Conservation (phyloP, 2,329 filamentous ascomycete genomes). For the Didymellaceae sp. region DNA sequence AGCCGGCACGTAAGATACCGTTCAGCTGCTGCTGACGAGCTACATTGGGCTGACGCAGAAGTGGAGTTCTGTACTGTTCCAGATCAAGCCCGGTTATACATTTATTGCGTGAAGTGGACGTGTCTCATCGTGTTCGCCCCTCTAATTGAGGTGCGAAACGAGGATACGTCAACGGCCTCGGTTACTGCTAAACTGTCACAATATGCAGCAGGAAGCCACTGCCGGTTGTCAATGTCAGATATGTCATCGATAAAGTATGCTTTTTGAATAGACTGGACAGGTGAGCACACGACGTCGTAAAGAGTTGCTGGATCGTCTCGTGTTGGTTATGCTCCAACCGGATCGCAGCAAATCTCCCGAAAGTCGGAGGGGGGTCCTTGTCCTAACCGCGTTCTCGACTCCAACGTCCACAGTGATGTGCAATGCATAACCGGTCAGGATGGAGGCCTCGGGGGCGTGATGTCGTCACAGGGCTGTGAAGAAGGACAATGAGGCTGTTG, state of each 20-base stretch:
- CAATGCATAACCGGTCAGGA: conserved; percentile 18
- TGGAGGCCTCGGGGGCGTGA: conserved; percentile 10
- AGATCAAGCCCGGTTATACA: conserved; percentile 17
- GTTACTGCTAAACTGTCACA: conserved; percentile 34
- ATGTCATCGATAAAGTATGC: conserved; percentile 15
- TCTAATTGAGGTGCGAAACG: conserved; percentile 1
- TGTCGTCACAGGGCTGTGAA: conserved; percentile 21
- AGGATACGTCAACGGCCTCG: conserved; percentile 28
- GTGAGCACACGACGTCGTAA: conserved; percentile 15
- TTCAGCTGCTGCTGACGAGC: conserved; percentile 18
- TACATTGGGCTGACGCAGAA: conserved; percentile 29
- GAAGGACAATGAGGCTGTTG: conserved; percentile 13
- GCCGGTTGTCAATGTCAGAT: conserved; percentile 19
- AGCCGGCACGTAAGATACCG: conserved; percentile 10
- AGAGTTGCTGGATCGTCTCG: conserved; percentile 11
- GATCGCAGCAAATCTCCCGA: conserved; percentile 16
- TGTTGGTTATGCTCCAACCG: conserved; percentile 17
- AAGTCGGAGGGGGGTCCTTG: conserved; percentile 16
- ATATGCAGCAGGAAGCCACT: conserved; percentile 4
- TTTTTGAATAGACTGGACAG: conserved; percentile 1
- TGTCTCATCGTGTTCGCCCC: conserved; percentile 29
- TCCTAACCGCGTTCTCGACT: conserved; percentile 17
- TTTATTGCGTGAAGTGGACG: conserved; percentile 16
- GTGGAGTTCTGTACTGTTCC: conserved; percentile 21
- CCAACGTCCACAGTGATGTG: conserved; percentile 14